phyloP scores from a whole-genome alignment of 805 yeast genomes.

The Teunomyces gatunensis region DNA sequence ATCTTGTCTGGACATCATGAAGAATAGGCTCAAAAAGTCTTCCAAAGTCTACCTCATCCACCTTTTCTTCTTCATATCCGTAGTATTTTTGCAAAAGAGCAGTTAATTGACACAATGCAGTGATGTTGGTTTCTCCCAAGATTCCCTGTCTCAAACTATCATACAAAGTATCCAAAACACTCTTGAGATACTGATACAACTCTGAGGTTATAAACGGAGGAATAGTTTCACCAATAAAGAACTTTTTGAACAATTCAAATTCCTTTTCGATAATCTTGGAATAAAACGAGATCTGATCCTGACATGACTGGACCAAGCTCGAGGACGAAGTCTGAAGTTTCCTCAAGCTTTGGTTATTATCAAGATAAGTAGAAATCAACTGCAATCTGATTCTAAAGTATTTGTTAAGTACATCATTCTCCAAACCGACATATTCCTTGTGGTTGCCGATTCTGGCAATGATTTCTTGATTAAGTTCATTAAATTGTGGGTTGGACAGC shows the following conservation, averaged over 20 bases:
- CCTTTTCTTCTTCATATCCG: constrained; percentile 55
- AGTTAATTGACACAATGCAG: constrained; percentile 70
- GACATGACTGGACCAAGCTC: constrained; percentile 58
- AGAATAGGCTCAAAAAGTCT: constrained; percentile 66
- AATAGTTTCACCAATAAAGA: constrained; percentile 37
- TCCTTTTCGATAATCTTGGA: constrained; percentile 63
- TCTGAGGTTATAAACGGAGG: constrained; percentile 16
- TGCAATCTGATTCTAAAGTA: constrained; percentile 59
- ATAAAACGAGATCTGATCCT: constrained; percentile 58
- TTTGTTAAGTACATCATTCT: constrained; percentile 59
- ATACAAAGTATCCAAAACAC: constrained; percentile 73
- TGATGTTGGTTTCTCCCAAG: constrained; percentile 67
- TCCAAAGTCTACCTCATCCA: constrained; percentile 45
- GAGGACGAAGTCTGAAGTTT: not conserved
- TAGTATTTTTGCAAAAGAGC: constrained; percentile 65
- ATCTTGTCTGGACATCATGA: constrained; percentile 74
- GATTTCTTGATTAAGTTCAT: constrained; percentile 34
- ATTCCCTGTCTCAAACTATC: constrained; percentile 65
- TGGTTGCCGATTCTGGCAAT: constrained; percentile 35
- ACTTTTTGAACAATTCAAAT: constrained; percentile 50
- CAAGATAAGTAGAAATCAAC: constrained; percentile 43
- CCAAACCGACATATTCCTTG: constrained; percentile 62
- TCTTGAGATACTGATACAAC: constrained; percentile 58
- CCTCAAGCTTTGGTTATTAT: constrained; percentile 20
- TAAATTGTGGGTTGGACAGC: constrained; percentile 25